Conservation (phyloP, 1,284 basidiomycete genomes). For the Ustilago lituana region DNA sequence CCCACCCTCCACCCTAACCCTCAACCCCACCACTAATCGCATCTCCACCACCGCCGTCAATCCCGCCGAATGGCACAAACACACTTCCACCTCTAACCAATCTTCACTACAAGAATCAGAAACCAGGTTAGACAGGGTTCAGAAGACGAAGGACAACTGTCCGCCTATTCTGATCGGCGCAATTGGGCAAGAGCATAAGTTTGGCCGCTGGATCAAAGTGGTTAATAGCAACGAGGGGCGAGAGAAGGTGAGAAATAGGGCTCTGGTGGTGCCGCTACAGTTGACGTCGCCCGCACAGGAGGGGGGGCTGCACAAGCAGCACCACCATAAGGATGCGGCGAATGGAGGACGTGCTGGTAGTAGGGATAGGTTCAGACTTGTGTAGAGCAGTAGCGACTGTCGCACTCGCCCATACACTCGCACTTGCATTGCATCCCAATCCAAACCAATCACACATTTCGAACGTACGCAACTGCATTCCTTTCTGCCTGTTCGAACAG, state of each 20-base stretch:
- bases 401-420: not conserved
- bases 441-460: not conserved
- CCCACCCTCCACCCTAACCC: constrained; percentile 64
- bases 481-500: too few species aligned
- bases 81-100: too few species aligned
- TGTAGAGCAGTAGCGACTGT: too few species aligned
- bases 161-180: constrained; percentile 77
- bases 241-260: constrained; percentile 79
- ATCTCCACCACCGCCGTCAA: constrained; percentile 10
- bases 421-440: not conserved
- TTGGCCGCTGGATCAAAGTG: constrained; percentile 88
- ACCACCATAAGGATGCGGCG: too few species aligned
- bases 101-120: too few species aligned
- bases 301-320: too few species aligned
- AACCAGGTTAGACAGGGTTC: constrained; percentile 8
- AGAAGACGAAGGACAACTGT: constrained; percentile 40
- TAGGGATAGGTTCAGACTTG: constrained; percentile 2
- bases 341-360: too few species aligned
- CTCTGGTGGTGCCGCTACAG: constrained; percentile 73
- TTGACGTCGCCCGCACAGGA: too few species aligned
- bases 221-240: constrained; percentile 64
- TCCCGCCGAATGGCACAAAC: constrained; percentile 19
- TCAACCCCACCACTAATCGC: not conserved
- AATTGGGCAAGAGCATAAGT: constrained; percentile 83
- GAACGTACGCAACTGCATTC: too few species aligned